A percentile compares a stretch with the other conserved stretches of the same genome.
These are phyloP conservation scores for Epichloe baconii DNA, from an alignment of 2,329 filamentous ascomycete species.

Conservation along the genomic window DNA sequence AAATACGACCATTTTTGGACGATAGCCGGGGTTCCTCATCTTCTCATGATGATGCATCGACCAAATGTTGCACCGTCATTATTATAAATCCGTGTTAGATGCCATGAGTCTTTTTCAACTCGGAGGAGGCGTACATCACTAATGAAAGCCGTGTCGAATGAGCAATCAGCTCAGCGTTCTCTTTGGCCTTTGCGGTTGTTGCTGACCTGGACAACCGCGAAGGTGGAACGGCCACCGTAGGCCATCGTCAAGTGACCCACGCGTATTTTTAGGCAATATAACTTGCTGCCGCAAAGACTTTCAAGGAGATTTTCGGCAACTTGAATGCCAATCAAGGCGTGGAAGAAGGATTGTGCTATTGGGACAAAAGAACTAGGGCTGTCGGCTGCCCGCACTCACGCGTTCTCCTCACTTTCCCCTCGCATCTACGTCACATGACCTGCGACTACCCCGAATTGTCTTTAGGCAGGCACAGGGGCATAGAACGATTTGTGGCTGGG, in stretches of 20 bases:
- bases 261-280: background rate
- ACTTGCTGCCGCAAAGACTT: background rate
- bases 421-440: constrained; percentile 19
- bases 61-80: too few species aligned
- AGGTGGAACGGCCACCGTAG: background rate
- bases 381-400: background rate
- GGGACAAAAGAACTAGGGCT: background rate
- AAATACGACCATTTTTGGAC: background rate
- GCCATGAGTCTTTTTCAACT: too few species aligned
- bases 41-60: too few species aligned
- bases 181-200: background rate
- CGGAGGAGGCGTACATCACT: background rate
- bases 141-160: background rate
- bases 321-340: background rate
- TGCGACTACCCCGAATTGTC: constrained; percentile 10
- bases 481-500: background rate
- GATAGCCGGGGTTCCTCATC: background rate
- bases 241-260: background rate
- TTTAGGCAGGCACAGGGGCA: background rate
- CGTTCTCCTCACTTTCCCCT: constrained; percentile 16
- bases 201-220: background rate
- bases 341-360: background rate
- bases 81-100: too few species aligned
- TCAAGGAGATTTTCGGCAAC: too few species aligned
- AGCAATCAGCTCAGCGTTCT: background rate